Base-by-base conservation (phyloP, 306 rosid species). In the Bauhinia variegata region DNA sequence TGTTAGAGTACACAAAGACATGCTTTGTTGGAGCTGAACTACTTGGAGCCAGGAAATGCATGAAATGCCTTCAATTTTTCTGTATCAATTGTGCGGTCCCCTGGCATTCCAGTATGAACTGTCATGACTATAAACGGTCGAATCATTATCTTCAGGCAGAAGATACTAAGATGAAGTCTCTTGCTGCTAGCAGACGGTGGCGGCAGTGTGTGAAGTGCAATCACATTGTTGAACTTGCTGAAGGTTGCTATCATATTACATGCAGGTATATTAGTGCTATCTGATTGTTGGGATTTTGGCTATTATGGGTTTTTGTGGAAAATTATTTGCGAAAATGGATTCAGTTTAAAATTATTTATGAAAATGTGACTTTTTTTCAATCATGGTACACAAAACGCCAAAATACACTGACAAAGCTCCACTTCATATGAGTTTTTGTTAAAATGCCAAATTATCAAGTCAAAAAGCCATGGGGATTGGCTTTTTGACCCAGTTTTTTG, bases 241-340 rank as follows among this genome's bases (percentile, higher is more conserved):
- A 78, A 71, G 92, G 92, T 53, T 86, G 92, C 70, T 73, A 70
- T 70, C 87, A 86, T 69, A 86, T 83, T 65, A 78, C 81, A 23
- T 83, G 88, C 91, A 86, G 86, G 91, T 86, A 67, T 14, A 16
- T 7, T 18, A 17, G 11, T 36, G 17, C 56, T 36, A 34, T 4
- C 49, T 32, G 11, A 5, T 66, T 37, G 50, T 43, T 23, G 8
- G 1, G n/a, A n/a, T n/a, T n/a, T n/a, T n/a, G n/a, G n/a, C n/a
- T n/a, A n/a, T n/a, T n/a, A n/a, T n/a, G n/a, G n/a, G n/a, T n/a
- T n/a, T n/a, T n/a, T n/a, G n/a, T n/a, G n/a, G n/a, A n/a, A n/a
- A n/a, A n/a, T n/a, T n/a, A n/a, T n/a, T n/a, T n/a, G n/a, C n/a
- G n/a, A n/a, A n/a, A n/a, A n/a, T n/a, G n/a, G n/a, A n/a, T n/a